These are phyloP conservation scores for Pythium volutum DNA, from an alignment of 352 stramenopile genomes.

Conservation along the genomic window DNA sequence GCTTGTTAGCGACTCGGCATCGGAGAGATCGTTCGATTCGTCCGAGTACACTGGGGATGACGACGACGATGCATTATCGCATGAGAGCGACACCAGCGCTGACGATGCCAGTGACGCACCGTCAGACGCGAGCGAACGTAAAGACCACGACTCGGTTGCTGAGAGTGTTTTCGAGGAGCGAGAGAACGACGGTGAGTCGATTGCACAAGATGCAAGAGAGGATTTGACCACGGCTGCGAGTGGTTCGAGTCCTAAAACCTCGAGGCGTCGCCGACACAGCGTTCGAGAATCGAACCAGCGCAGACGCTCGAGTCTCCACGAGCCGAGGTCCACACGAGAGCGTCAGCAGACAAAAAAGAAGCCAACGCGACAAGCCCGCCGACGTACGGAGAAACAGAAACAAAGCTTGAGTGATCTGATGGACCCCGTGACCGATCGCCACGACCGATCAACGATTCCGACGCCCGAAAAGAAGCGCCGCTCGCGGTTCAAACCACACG, in stretches of 20 bases:
- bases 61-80: not conserved
- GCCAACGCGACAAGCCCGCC: not conserved
- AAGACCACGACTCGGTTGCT: not conserved
- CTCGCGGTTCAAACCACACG: constrained; percentile 11
- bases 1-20: not conserved
- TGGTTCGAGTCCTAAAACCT: not conserved
- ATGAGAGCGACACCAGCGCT: constrained; percentile 1
- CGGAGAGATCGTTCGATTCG: not conserved
- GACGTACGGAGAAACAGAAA: not conserved
- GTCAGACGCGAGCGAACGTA: not conserved
- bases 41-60: not conserved
- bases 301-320: constrained; percentile 3
- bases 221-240: not conserved
- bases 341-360: not conserved
- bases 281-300: not conserved
- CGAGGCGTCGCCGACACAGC: not conserved
- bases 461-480: not conserved
- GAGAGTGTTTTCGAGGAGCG: not conserved
- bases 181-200: constrained; percentile 1
- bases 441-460: not conserved
- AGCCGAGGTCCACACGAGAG: not conserved
- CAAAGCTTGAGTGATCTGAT: not conserved
- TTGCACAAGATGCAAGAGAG: not conserved
- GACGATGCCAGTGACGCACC: not conserved
- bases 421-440: not conserved